phyloP scores from a whole-genome alignment of 805 yeast species.

The Candida gorgasii region DNA sequence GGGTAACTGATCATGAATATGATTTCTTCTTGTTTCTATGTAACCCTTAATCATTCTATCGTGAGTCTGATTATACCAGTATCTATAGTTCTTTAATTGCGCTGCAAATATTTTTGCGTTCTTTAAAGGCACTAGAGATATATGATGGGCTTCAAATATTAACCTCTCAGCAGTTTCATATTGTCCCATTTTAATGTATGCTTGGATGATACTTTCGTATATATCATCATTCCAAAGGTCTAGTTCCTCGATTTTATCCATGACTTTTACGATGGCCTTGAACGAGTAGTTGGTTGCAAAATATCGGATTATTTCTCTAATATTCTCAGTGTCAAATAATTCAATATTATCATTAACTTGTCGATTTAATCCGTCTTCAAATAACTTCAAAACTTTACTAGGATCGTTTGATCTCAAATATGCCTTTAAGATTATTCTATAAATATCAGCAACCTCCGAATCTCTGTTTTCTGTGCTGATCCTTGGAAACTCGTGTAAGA shows the following conservation, averaged over 20 bases:
- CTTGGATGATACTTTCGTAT: slow-evolving; percentile 27
- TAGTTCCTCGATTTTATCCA: slow-evolving; percentile 18
- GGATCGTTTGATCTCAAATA: slow-evolving; percentile 27
- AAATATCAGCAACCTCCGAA: slow-evolving; percentile 22
- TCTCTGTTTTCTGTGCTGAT: slow-evolving; percentile 16
- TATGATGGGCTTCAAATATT: slow-evolving; percentile 32
- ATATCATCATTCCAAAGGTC: slow-evolving; percentile 24
- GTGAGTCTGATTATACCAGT: slow-evolving; percentile 24
- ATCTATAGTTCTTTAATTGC: slow-evolving; percentile 31
- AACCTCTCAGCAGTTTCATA: slow-evolving; percentile 33
- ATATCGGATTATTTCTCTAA: slow-evolving; percentile 23
- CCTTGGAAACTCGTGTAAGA: slow-evolving; percentile 14
- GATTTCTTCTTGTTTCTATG: slow-evolving; percentile 10
- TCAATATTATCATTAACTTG: slow-evolving; percentile 17
- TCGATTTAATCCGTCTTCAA: slow-evolving; percentile 21
- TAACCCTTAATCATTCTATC: slow-evolving; percentile 6
- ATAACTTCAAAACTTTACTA: slow-evolving; percentile 27
- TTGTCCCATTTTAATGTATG: slow-evolving; percentile 31
- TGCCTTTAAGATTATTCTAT: slow-evolving; percentile 27
- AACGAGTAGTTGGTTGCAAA: slow-evolving; percentile 23
- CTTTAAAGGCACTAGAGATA: slow-evolving; percentile 29
- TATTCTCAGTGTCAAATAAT: slow-evolving; percentile 19
- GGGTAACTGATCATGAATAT: not conserved
- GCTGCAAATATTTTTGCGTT: slow-evolving; percentile 25
- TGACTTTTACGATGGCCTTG: slow-evolving; percentile 20